These are phyloP conservation scores for Cladorrhinum samala DNA, from an alignment of 495 filamentous ascomycete genomes.

Conservation along the genomic window DNA sequence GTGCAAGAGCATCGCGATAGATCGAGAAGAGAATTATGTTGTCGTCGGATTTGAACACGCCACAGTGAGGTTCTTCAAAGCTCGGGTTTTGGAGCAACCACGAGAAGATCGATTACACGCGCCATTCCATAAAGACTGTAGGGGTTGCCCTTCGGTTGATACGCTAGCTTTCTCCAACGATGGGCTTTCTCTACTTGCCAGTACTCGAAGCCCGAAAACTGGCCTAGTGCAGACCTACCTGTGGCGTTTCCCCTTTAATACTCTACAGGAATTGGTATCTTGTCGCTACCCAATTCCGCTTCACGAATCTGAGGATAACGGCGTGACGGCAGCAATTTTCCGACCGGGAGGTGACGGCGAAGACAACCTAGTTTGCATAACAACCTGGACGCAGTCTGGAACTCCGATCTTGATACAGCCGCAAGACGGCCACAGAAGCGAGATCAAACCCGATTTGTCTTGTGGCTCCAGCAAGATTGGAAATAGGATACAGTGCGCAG, in stretches of 20 bases:
- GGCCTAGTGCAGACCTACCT: conserved; percentile 28
- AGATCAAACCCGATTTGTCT: conserved; percentile 25
- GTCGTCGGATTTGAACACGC: conserved; percentile 33
- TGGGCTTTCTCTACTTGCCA: conserved; percentile 30
- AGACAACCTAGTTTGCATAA: conserved; percentile 29
- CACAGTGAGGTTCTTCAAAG: conserved; percentile 31
- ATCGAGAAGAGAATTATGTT: conserved; percentile 28
- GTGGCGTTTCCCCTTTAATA: conserved; percentile 29
- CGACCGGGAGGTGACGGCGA: conserved; percentile 21
- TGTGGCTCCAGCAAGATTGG: conserved; percentile 26
- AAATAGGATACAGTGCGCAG: conserved; percentile 29
- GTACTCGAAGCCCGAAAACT: conserved; percentile 24
- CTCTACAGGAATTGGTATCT: conserved; percentile 24
- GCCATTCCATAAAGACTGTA: conserved; percentile 24
- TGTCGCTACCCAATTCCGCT: conserved; percentile 32
- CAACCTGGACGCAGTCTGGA: conserved; percentile 35
- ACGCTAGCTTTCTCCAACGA: conserved; percentile 33
- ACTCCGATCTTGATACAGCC: conserved; percentile 33
- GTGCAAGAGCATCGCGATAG: conserved; percentile 32
- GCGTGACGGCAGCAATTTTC: conserved; percentile 27
- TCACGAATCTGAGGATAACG: conserved; percentile 35
- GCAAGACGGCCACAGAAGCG: conserved; percentile 25
- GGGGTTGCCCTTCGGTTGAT: conserved; percentile 27
- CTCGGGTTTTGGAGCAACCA: conserved; percentile 22
- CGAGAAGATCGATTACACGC: conserved; percentile 31